These are phyloP conservation scores for Clarireedia sp. DNA, from an alignment of 2,329 filamentous ascomycete genomes.

Conservation along the genomic window DNA sequence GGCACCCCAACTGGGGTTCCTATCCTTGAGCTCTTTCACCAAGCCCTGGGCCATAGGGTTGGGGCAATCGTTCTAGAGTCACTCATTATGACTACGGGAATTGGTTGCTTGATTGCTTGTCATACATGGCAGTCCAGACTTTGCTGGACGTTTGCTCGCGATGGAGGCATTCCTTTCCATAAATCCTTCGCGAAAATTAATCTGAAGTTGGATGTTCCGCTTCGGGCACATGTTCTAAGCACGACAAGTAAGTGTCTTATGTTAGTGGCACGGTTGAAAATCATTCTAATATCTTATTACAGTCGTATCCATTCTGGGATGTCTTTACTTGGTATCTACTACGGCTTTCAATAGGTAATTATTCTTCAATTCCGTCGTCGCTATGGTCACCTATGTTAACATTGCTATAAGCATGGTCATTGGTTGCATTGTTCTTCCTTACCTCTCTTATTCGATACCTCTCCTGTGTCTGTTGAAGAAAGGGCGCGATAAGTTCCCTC, in stretches of 20 bases:
- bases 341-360: slow-evolving; percentile 8
- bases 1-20: background rate
- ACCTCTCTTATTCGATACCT: slow-evolving; percentile 4
- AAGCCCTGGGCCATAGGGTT: background rate
- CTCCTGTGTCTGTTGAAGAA: slow-evolving; percentile 30
- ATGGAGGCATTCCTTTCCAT: slow-evolving; percentile 6
- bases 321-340: slow-evolving; percentile 3
- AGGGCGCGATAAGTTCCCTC: slow-evolving; percentile 47
- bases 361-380: background rate
- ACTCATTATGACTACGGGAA: slow-evolving; percentile 1
- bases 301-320: slow-evolving; percentile 3
- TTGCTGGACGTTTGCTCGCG: slow-evolving; percentile 10
- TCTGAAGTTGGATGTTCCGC: slow-evolving; percentile 3
- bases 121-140: slow-evolving; percentile 8
- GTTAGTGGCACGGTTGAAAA: too few species aligned
- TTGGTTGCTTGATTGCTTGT: slow-evolving; percentile 3
- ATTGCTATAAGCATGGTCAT: slow-evolving; percentile 1
- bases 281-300: too few species aligned
- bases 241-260: background rate
- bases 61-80: slow-evolving; percentile 4
- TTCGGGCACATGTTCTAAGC: slow-evolving; percentile 7
- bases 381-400: background rate
- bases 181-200: slow-evolving; percentile 2
- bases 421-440: slow-evolving; percentile 7
- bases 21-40: slow-evolving; percentile 4